Evolutionary conservation across 2,329 filamentous ascomycete species (phyloP).

Genomic region (Pseudonectria foliicola): DNA sequence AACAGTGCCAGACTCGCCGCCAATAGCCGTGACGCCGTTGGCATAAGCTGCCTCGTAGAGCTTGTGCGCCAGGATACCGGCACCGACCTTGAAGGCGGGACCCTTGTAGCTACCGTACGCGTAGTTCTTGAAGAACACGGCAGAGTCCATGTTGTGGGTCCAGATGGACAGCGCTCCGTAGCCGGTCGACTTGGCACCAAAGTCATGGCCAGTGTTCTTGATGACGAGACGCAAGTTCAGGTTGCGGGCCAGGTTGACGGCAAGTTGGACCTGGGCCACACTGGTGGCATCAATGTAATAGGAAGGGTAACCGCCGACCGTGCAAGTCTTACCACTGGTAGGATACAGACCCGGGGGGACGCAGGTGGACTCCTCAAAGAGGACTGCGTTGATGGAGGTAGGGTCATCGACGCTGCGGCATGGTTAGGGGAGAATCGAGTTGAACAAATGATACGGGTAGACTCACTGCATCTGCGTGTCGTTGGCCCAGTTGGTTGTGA

Average conservation of each 20-base stretch:
- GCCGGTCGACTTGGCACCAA: constrained; percentile 51
- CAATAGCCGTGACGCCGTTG: constrained; percentile 41
- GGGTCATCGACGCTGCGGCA: constrained; percentile 23
- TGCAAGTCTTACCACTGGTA: constrained; percentile 21
- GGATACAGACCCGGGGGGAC: constrained; percentile 21
- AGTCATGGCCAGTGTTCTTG: constrained; percentile 46
- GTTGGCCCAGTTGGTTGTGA: constrained; percentile 17
- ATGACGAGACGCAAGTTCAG: constrained; percentile 41
- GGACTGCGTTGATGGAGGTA: constrained; percentile 33
- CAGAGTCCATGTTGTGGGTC: constrained; percentile 34
- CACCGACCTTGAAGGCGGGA: constrained; percentile 43
- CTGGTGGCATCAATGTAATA: constrained; percentile 35
- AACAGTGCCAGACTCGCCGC: constrained; percentile 47
- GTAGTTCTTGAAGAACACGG: constrained; percentile 34
- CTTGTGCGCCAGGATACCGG: constrained; percentile 45
- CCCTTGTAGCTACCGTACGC: constrained; percentile 37
- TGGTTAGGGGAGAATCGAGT: neutral
- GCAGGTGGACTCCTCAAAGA: constrained; percentile 33
- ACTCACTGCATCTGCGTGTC: constrained; percentile 6
- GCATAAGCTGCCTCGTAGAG: constrained; percentile 37
- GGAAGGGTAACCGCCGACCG: constrained; percentile 32
- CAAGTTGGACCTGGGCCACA: constrained; percentile 37
- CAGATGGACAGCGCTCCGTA: constrained; percentile 31
- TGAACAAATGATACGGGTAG: neutral
- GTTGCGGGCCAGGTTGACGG: constrained; percentile 38